These are phyloP conservation scores for Ceratobasidium sp. DNA, from an alignment of 1,284 basidiomycete genomes.

Conservation along the genomic window DNA sequence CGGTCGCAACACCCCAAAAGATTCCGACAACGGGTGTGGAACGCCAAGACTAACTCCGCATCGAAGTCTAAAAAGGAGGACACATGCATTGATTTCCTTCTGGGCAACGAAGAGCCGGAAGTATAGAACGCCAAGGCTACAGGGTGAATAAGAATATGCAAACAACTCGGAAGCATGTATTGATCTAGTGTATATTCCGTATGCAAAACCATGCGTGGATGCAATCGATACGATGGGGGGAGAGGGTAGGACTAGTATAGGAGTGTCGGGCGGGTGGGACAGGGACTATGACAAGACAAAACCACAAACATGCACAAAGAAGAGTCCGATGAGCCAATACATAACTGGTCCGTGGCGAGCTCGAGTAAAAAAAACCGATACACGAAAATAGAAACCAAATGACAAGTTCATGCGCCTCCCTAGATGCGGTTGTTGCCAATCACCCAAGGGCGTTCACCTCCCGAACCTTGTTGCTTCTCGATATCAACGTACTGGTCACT, in stretches of 20 bases:
- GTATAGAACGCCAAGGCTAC: constrained; percentile 16
- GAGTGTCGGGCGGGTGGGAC: neutral
- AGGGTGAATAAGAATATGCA: constrained; percentile 28
- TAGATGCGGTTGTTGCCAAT: constrained; percentile 33
- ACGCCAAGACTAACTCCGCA: constrained; percentile 1
- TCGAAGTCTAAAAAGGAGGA: neutral
- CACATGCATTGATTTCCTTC: constrained; percentile 31
- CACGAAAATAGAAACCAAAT: constrained; percentile 6
- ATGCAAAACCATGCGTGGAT: neutral
- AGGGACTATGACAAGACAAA: neutral
- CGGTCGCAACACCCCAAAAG: neutral
- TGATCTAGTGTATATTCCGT: constrained; percentile 31
- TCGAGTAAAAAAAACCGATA: constrained; percentile 14
- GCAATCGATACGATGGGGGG: neutral
- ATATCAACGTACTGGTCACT: constrained; percentile 27
- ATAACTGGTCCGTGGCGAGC: constrained; percentile 37
- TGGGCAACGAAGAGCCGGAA: constrained; percentile 3
- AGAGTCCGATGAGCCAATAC: constrained; percentile 36
- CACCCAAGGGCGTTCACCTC: constrained; percentile 22
- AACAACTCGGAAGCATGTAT: constrained; percentile 10
- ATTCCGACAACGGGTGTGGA: neutral
- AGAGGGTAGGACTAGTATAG: neutral
- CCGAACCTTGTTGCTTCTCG: constrained; percentile 27
- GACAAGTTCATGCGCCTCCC: neutral
- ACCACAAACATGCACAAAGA: constrained; percentile 14